Evolutionary conservation across 306 rosid genomes (phyloP).

Genomic region (Amphicarpaea edgeworthii): DNA sequence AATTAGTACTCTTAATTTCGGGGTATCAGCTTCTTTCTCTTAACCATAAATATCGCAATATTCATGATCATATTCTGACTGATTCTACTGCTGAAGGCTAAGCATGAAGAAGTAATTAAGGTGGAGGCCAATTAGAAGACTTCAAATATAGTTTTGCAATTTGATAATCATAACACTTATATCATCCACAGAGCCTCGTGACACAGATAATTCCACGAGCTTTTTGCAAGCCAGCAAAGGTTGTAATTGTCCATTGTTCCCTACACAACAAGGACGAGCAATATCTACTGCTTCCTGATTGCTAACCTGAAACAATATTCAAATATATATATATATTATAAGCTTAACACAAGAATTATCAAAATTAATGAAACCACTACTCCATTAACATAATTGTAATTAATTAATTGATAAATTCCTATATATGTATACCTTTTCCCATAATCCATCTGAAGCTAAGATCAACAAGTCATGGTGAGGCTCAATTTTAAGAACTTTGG

Average conservation of each 20-base stretch:
- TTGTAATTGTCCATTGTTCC: constrained; percentile 52
- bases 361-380: background rate
- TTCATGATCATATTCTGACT: constrained; percentile 34
- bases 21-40: background rate
- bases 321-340: constrained; percentile 4
- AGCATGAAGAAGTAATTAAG: background rate
- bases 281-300: constrained; percentile 88
- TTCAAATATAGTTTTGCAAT: constrained; percentile 55
- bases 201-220: constrained; percentile 70
- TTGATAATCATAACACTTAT: constrained; percentile 77
- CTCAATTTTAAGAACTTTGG: constrained; percentile 58
- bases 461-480: constrained; percentile 75
- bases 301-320: constrained; percentile 59
- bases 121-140: constrained; percentile 12
- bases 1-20: constrained; percentile 36
- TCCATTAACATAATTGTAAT: background rate
- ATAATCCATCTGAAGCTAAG: constrained; percentile 89
- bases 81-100: constrained; percentile 13
- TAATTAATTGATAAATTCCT: background rate
- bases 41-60: constrained; percentile 3
- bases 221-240: constrained; percentile 74
- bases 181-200: constrained; percentile 80
- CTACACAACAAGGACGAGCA: constrained; percentile 59
- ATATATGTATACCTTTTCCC: constrained; percentile 73
- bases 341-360: background rate